Evolutionary conservation across 495 filamentous ascomycete genomes (phyloP).

Genomic region (Xylaria palmicola): DNA sequence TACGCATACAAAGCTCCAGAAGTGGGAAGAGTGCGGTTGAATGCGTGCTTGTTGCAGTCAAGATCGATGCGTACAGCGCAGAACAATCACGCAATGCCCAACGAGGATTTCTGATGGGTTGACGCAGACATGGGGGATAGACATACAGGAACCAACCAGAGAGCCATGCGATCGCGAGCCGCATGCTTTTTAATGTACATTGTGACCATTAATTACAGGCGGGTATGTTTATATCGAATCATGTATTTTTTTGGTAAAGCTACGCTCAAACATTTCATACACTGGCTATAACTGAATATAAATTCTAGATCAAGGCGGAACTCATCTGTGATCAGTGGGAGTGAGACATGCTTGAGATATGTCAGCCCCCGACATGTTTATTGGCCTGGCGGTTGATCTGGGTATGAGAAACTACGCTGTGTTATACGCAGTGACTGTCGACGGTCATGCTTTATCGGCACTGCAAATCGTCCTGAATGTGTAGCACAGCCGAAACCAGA

Average conservation of each 20-base stretch:
- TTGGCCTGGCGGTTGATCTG: too few relatives aligned
- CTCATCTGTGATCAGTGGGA: too few relatives aligned
- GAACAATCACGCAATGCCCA: conserved; percentile 67
- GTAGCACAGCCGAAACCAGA: too few relatives aligned
- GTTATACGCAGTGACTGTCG: too few relatives aligned
- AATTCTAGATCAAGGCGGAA: neutral
- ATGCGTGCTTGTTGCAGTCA: conserved; percentile 72
- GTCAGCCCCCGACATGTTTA: too few relatives aligned
- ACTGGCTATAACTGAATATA: neutral
- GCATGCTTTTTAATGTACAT: neutral
- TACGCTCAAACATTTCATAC: neutral
- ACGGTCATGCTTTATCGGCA: too few relatives aligned
- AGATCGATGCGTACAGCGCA: conserved; percentile 71
- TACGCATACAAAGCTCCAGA: conserved; percentile 61
- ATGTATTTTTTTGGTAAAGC: neutral
- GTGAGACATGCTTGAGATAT: too few relatives aligned
- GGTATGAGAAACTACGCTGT: too few relatives aligned
- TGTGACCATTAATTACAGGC: neutral
- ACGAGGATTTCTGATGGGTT: conserved; percentile 61
- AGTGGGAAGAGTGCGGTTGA: conserved; percentile 57
- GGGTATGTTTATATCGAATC: neutral
- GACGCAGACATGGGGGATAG: conserved; percentile 3
- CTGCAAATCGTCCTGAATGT: too few relatives aligned
- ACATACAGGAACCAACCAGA: neutral
- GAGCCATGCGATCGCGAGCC: neutral